These are phyloP conservation scores for Baeospora myosura DNA, from an alignment of 1,284 basidiomycete species.

Conservation along the genomic window DNA sequence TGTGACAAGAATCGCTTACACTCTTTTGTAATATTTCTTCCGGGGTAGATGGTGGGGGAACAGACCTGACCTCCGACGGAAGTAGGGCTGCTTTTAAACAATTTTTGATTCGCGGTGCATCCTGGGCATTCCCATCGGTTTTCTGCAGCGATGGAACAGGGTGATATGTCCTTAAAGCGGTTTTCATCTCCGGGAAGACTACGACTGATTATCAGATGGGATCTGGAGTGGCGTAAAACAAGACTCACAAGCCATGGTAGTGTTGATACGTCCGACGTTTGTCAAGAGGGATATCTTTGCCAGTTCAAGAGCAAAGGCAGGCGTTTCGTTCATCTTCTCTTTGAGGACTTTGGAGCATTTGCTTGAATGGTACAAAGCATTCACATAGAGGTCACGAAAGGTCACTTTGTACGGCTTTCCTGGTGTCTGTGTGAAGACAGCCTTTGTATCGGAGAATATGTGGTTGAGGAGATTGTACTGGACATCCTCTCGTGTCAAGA, in stretches of 20 bases:
- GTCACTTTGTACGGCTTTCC: constrained; percentile 44
- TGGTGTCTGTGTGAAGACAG: constrained; percentile 63
- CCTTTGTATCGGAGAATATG: constrained; percentile 65
- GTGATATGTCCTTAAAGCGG: constrained; percentile 74
- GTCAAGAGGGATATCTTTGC: constrained; percentile 81
- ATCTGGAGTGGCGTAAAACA: constrained; percentile 5
- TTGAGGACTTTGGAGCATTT: constrained; percentile 84
- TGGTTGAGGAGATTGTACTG: constrained; percentile 78
- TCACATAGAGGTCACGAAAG: constrained; percentile 82
- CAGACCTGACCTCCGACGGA: constrained; percentile 58
- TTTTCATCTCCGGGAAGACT: constrained; percentile 84
- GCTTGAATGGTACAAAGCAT: constrained; percentile 68
- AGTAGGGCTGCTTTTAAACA: constrained; percentile 70
- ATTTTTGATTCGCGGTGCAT: constrained; percentile 79
- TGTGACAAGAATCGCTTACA: constrained; percentile 43
- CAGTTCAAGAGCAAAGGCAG: constrained; percentile 75
- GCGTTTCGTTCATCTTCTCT: constrained; percentile 77
- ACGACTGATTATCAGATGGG: constrained; percentile 7
- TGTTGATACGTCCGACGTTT: constrained; percentile 91
- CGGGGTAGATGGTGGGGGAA: constrained; percentile 54
- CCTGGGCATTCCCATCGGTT: constrained; percentile 77
- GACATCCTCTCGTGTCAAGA: constrained; percentile 72
- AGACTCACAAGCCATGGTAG: constrained; percentile 83
- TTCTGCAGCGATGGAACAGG: constrained; percentile 79
- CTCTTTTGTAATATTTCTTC: constrained; percentile 59